These are phyloP conservation scores for Gelatoporia subvermispora DNA, from an alignment of 768 basidiomycete species.

Conservation along the genomic window DNA sequence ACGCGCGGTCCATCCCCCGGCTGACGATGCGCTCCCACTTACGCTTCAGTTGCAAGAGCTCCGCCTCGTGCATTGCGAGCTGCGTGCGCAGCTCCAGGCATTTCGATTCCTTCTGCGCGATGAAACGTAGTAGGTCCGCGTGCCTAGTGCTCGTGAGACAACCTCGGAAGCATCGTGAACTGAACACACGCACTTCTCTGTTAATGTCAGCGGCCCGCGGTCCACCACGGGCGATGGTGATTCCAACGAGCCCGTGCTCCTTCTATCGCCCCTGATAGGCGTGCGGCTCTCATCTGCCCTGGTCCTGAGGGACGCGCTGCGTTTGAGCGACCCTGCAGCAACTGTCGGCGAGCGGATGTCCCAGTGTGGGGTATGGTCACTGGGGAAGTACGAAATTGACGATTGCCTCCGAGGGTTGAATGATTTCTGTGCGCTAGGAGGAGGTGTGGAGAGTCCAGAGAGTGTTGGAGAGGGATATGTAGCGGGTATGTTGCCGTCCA, in stretches of 20 bases:
- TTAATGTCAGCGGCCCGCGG: conserved; percentile 49
- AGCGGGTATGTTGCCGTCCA: conserved; percentile 29
- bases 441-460: conserved; percentile 19
- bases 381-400: conserved; percentile 47
- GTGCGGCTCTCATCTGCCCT: conserved; percentile 3
- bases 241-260: conserved; percentile 21
- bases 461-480: conserved; percentile 14
- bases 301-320: conserved; percentile 19
- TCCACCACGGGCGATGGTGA: conserved; percentile 7
- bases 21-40: conserved; percentile 82
- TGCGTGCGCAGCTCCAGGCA: conserved; percentile 79
- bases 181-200: conserved; percentile 56
- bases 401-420: conserved; percentile 38
- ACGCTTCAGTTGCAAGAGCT: conserved; percentile 68
- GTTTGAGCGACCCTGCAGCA: conserved; percentile 9
- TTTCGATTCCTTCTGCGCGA: conserved; percentile 82
- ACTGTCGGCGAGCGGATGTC: conserved; percentile 20
- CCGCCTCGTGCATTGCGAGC: conserved; percentile 65
- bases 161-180: not conserved
- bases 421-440: conserved; percentile 12
- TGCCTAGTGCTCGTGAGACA: conserved; percentile 44
- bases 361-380: conserved; percentile 23
- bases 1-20: conserved; percentile 45
- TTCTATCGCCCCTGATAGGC: conserved; percentile 22
- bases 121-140: conserved; percentile 74